Conservation (phyloP, 2,329 filamentous ascomycete genomes). For the Neonectria punicea region DNA sequence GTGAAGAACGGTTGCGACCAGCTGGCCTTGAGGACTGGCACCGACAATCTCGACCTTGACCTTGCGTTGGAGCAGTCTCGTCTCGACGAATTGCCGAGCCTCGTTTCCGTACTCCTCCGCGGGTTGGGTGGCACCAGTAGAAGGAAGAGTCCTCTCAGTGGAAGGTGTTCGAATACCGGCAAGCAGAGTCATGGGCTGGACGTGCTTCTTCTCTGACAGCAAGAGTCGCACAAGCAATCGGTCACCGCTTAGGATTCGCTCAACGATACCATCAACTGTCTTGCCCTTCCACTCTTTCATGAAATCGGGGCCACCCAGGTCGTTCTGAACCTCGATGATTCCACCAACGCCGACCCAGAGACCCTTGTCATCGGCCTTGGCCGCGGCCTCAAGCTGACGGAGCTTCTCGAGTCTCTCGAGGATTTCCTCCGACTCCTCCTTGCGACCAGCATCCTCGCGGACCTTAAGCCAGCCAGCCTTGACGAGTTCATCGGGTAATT, state of each 20-base stretch:
- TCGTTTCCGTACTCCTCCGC: conserved; percentile 93
- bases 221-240: conserved; percentile 86
- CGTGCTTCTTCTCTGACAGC: conserved; percentile 83
- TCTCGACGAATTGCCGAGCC: conserved; percentile 87
- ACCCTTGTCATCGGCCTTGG: conserved; percentile 82
- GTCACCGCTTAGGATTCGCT: conserved; percentile 92
- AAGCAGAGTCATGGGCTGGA: conserved; percentile 88
- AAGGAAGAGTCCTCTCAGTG: conserved; percentile 84
- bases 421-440: conserved; percentile 85
- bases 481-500: conserved; percentile 84
- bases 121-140: conserved; percentile 81
- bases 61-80: conserved; percentile 84
- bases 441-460: conserved; percentile 91
- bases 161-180: conserved; percentile 90
- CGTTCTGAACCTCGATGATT: conserved; percentile 81
- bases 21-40: conserved; percentile 86
- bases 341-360: conserved; percentile 77
- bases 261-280: conserved; percentile 85
- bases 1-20: conserved; percentile 89
- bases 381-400: conserved; percentile 79
- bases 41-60: conserved; percentile 87
- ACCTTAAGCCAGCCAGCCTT: conserved; percentile 93
- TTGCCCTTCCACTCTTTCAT: conserved; percentile 87
- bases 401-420: conserved; percentile 79
- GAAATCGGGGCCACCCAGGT: conserved; percentile 82